Conservation (phyloP, 140 eudicot species). For the Erigeron philadelphicus region DNA sequence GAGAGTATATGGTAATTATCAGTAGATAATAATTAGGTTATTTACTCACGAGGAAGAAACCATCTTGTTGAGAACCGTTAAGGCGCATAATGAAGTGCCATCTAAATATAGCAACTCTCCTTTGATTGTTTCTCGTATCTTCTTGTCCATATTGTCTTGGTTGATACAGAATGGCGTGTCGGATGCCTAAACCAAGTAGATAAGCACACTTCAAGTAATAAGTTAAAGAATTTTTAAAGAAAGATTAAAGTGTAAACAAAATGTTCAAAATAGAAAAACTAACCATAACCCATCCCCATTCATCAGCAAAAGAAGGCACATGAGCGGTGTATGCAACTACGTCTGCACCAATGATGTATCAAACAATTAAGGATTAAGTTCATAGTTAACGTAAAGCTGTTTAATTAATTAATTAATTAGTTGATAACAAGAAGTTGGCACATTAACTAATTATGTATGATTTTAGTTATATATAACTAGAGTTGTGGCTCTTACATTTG, state of each 20-base stretch:
- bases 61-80: conserved; percentile 64
- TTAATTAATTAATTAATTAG: too few species aligned
- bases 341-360: conserved; percentile 40
- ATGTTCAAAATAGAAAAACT: not conserved
- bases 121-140: conserved; percentile 47
- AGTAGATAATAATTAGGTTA: not conserved
- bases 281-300: conserved; percentile 99
- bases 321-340: conserved; percentile 87
- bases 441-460: not conserved
- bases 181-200: conserved; percentile 47
- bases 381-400: not conserved
- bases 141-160: conserved; percentile 55
- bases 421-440: too few species aligned
- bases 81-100: conserved; percentile 61
- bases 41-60: conserved; percentile 49
- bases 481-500: conserved; percentile 49
- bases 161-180: conserved; percentile 57
- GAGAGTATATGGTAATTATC: not conserved
- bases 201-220: not conserved
- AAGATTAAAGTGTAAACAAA: not conserved
- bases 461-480: not conserved
- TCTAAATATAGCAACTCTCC: conserved; percentile 61
- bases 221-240: not conserved
- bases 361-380: not conserved
- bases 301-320: conserved; percentile 92